phyloP scores from a whole-genome alignment of 371 early-diverging fungal species.

The Saksenaea vasiformis region DNA sequence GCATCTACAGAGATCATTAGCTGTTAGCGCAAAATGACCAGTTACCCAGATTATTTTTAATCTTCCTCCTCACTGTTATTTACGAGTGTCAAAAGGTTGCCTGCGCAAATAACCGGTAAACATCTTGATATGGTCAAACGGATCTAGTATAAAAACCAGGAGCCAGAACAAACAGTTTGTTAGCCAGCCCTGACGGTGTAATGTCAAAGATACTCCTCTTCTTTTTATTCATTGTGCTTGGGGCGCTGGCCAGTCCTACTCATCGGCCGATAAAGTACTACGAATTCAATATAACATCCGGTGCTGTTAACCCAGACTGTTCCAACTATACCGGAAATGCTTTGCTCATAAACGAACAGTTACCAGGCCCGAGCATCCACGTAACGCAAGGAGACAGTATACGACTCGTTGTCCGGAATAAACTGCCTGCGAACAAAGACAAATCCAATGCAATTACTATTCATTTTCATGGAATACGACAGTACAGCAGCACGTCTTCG shows the following conservation, averaged over 20 bases:
- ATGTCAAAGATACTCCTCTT: background rate
- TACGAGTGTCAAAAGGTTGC: background rate
- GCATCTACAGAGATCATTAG: background rate
- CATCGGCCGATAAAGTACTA: slow-evolving; percentile 9
- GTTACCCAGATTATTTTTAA: background rate
- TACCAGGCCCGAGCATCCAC: slow-evolving; percentile 52
- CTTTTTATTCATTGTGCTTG: background rate
- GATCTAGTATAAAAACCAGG: background rate
- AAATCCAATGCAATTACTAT: slow-evolving; percentile 30
- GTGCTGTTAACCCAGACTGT: slow-evolving; percentile 37
- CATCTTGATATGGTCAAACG: background rate
- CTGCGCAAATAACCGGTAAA: background rate
- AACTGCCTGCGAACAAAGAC: slow-evolving; percentile 12
- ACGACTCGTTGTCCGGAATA: slow-evolving; percentile 43
- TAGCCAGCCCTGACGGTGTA: background rate
- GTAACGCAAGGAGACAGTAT: slow-evolving; percentile 45
- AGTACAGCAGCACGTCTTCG: slow-evolving; percentile 32
- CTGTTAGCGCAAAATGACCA: background rate
- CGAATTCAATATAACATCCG: slow-evolving; percentile 37
- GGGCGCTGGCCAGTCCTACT: background rate
- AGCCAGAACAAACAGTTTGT: too few relatives aligned
- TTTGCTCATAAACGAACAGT: slow-evolving; percentile 44
- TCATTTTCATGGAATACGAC: slow-evolving; percentile 52
- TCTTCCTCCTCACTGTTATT: background rate
- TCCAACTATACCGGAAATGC: slow-evolving; percentile 26